Conservation (phyloP, 257 asterid genomes). For the Nicotiana tomentosiformis region DNA sequence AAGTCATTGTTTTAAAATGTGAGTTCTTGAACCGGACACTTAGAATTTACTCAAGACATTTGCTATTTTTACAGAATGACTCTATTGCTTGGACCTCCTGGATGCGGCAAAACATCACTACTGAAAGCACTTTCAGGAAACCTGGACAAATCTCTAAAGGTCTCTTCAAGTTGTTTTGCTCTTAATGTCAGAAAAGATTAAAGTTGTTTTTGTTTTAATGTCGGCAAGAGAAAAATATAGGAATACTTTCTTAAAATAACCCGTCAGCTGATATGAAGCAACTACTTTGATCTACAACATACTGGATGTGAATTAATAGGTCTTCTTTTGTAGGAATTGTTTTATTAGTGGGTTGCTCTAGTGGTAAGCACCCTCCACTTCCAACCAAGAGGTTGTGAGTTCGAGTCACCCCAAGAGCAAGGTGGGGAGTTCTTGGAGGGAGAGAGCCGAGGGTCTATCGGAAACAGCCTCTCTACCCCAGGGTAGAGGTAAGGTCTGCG, state of each 20-base stretch:
- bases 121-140: conserved; percentile 70
- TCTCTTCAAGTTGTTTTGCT: neutral
- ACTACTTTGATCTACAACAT: neutral
- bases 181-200: neutral
- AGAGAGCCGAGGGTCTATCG: no score
- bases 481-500: no score
- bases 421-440: no score
- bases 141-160: conserved; percentile 58
- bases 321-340: neutral
- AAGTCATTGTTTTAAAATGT: neutral
- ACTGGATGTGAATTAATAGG: neutral
- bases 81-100: conserved; percentile 71
- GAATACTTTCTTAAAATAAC: neutral
- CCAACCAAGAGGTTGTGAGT: no score
- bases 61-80: conserved; percentile 43
- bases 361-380: no score
- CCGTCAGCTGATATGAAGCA: neutral
- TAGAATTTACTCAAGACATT: neutral
- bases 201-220: neutral
- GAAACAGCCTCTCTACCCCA: no score
- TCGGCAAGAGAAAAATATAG: neutral
- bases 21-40: neutral
- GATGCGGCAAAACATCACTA: conserved; percentile 66
- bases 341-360: neutral
- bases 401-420: no score